Percentiles rank a stretch among this genome's conserved stretches.
Conservation (phyloP, 2,329 filamentous ascomycete species). For the Zarea fungicola region DNA sequence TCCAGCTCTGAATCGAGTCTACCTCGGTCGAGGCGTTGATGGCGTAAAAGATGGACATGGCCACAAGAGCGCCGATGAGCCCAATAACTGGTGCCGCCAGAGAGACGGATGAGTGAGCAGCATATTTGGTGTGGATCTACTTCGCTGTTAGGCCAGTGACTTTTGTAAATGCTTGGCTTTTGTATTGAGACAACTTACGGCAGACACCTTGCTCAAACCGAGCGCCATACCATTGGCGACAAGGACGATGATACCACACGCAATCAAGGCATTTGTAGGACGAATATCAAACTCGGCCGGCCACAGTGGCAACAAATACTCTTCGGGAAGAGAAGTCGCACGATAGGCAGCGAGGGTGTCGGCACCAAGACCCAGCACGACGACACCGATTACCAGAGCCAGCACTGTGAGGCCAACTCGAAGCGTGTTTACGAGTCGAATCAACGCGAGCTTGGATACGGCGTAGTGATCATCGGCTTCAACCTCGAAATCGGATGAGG, state of each 20-base stretch:
- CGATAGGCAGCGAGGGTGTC: conserved; percentile 52
- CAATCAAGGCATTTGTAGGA: conserved; percentile 51
- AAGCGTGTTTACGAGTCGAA: conserved; percentile 38
- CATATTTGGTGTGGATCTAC: conserved; percentile 17
- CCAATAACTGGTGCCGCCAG: conserved; percentile 25
- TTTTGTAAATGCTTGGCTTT: too few relatives aligned
- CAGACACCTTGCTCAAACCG: conserved; percentile 41
- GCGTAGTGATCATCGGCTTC: conserved; percentile 33
- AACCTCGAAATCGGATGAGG: conserved; percentile 45
- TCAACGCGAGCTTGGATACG: conserved; percentile 33
- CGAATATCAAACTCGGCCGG: conserved; percentile 51
- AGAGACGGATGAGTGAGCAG: conserved; percentile 16
- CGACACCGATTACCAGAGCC: conserved; percentile 46
- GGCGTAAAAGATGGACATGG: conserved; percentile 53
- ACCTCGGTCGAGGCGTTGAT: conserved; percentile 46
- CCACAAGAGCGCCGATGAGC: conserved; percentile 40
- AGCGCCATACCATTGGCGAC: conserved; percentile 44
- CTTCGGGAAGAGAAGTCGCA: conserved; percentile 42
- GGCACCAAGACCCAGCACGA: conserved; percentile 49
- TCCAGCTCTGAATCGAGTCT: conserved; percentile 58
- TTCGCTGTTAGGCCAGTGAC: background rate
- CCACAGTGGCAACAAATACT: conserved; percentile 52
- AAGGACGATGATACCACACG: conserved; percentile 45
- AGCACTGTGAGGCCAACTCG: conserved; percentile 45
- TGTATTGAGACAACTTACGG: conserved; percentile 49